Percentiles rank a stretch among this genome's conserved stretches.
Conservation (phyloP, 257 asterid species). For the Asclepias syriaca region DNA sequence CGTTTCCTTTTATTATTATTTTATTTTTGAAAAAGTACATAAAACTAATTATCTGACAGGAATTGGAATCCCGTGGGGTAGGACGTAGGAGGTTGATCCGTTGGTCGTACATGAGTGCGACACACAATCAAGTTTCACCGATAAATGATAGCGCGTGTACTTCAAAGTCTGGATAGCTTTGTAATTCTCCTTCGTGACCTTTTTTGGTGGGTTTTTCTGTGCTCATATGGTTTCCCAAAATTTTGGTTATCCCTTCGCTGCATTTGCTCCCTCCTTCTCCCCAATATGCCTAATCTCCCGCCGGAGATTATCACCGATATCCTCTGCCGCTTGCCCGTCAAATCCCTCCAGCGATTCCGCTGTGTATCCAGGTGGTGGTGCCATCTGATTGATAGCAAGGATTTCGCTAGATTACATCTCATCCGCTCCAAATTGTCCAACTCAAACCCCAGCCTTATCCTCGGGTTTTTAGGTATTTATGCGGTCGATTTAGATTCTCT, state of each 20-base stretch:
- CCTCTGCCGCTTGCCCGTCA: conserved; percentile 51
- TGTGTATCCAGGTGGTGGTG: conserved; percentile 48
- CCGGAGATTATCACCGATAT: conserved; percentile 43
- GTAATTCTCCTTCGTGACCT: not conserved
- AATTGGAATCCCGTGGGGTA: no score
- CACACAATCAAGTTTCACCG: not conserved
- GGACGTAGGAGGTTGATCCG: no score
- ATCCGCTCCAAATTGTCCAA: conserved; percentile 19
- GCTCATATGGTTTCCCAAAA: no score
- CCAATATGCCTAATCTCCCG: conserved; percentile 17
- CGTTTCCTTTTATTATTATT: no score
- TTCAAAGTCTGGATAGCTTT: not conserved
- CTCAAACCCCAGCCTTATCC: conserved; percentile 34
- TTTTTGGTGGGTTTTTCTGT: no score
- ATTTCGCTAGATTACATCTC: conserved; percentile 42
- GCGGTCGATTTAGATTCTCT: conserved; percentile 6
- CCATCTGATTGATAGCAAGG: conserved; percentile 34
- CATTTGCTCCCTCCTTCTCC: not conserved
- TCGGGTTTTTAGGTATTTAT: conserved; percentile 31
- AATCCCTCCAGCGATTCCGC: conserved; percentile 44
- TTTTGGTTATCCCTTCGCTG: not conserved
- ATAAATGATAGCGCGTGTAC: not conserved
- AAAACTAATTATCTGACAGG: no score
- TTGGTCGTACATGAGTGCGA: no score
- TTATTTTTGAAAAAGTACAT: no score